Conservation (phyloP, 805 yeast genomes). For the Wickerhamomyces xylosicus region DNA sequence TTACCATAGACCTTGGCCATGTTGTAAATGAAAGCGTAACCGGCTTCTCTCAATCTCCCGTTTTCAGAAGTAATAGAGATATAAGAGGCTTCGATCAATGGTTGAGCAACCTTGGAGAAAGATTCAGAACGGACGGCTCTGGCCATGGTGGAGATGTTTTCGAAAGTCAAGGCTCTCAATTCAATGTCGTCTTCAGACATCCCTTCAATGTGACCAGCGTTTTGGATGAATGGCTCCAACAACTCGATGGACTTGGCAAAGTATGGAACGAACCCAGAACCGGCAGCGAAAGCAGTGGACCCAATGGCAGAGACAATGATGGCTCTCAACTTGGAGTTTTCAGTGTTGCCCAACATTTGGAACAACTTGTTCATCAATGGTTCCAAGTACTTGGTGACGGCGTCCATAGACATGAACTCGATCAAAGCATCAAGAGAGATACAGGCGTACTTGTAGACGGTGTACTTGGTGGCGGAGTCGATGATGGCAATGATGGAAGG, state of each 20-base stretch:
- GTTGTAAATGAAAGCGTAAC: conserved; percentile 85
- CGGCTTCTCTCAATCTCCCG: conserved; percentile 87
- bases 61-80: conserved; percentile 65
- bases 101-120: conserved; percentile 78
- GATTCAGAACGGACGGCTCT: conserved; percentile 91
- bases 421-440: conserved; percentile 83
- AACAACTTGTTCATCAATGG: conserved; percentile 86
- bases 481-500: conserved; percentile 83
- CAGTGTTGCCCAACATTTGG: conserved; percentile 69
- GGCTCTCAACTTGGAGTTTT: conserved; percentile 59
- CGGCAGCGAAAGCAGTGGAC: conserved; percentile 93
- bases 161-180: conserved; percentile 85
- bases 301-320: conserved; percentile 93
- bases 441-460: conserved; percentile 85
- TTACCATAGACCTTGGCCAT: conserved; percentile 92
- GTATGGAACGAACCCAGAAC: conserved; percentile 78
- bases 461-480: conserved; percentile 74
- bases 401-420: conserved; percentile 84
- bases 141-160: conserved; percentile 90
- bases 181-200: conserved; percentile 84
- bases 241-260: conserved; percentile 72
- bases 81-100: conserved; percentile 82
- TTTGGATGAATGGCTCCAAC: conserved; percentile 72
- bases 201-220: conserved; percentile 60
- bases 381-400: conserved; percentile 70